Percentiles rank a stretch among this genome's conserved stretches.
phyloP scores from a whole-genome alignment of 345 rosid genomes.

The Euphorbia pulcherrima region DNA sequence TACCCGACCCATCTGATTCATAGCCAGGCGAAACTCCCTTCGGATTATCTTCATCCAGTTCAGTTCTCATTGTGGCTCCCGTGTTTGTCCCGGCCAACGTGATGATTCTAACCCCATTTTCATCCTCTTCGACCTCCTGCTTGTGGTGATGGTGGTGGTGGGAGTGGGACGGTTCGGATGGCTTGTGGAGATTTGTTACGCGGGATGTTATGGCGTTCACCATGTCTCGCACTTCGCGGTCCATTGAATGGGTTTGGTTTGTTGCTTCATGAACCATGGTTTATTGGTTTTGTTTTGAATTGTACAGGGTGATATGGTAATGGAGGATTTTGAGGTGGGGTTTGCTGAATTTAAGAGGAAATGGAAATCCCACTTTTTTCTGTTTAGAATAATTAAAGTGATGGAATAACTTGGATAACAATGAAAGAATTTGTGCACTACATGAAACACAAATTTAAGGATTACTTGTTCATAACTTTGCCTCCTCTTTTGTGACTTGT shows the following conservation, averaged over 20 bases:
- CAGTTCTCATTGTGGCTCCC: constrained; percentile 73
- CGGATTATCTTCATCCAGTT: constrained; percentile 27
- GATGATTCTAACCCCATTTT: constrained; percentile 45
- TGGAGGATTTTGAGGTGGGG: background rate
- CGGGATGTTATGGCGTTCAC: constrained; percentile 41
- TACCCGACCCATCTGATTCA: constrained; percentile 35
- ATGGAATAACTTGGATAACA: constrained; percentile 34
- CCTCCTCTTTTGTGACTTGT: background rate
- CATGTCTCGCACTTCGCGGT: constrained; percentile 45
- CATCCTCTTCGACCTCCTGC: constrained; percentile 31
- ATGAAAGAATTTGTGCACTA: constrained; percentile 28
- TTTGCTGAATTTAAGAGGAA: constrained; percentile 3
- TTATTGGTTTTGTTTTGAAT: too few relatives aligned
- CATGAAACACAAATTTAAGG: constrained; percentile 1
- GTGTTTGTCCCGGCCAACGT: constrained; percentile 77
- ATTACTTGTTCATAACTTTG: constrained; percentile 40
- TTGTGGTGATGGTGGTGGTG: constrained; percentile 6
- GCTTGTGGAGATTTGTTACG: constrained; percentile 35
- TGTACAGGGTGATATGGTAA: background rate
- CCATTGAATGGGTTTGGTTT: constrained; percentile 27
- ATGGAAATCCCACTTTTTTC: too few relatives aligned
- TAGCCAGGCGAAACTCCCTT: background rate
- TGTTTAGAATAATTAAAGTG: constrained; percentile 21
- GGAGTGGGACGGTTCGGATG: constrained; percentile 36
- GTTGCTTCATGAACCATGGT: constrained; percentile 38